These are phyloP conservation scores for Talaromyces nanjingensis DNA, from an alignment of 495 filamentous ascomycete genomes.

Conservation along the genomic window DNA sequence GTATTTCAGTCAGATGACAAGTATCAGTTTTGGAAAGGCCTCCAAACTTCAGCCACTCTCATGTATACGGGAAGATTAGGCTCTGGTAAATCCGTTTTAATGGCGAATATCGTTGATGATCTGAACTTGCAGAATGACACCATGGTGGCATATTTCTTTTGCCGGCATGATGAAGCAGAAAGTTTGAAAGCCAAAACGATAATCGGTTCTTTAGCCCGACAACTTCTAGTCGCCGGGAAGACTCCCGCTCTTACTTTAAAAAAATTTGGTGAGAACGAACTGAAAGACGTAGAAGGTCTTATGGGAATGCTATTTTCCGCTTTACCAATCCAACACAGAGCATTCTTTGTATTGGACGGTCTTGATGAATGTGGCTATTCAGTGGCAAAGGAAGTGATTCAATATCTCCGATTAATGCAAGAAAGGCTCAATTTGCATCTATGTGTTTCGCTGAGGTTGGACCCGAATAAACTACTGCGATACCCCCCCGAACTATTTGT, in stretches of 20 bases:
- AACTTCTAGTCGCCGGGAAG: constrained; percentile 18
- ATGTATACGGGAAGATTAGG: constrained; percentile 34
- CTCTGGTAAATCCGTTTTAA: constrained; percentile 34
- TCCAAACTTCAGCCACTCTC: constrained; percentile 20
- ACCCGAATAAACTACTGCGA: constrained; percentile 9
- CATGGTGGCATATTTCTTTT: constrained; percentile 38
- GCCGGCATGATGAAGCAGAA: constrained; percentile 28
- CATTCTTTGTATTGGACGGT: constrained; percentile 30
- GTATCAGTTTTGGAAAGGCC: constrained; percentile 32
- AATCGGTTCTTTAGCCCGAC: constrained; percentile 31
- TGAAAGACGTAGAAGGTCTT: constrained; percentile 10
- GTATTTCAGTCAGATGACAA: constrained; percentile 17
- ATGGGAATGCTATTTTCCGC: constrained; percentile 17
- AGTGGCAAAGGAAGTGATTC: constrained; percentile 18
- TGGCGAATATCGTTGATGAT: constrained; percentile 38
- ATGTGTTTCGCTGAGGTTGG: constrained; percentile 25
- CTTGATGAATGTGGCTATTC: constrained; percentile 27
- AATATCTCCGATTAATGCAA: constrained; percentile 19
- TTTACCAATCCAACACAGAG: constrained; percentile 16
- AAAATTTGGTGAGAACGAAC: neutral
- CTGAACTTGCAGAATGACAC: constrained; percentile 19
- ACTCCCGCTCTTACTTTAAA: neutral
- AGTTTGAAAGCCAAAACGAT: constrained; percentile 31
- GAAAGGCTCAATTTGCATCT: constrained; percentile 17
- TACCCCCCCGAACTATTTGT: neutral